Evolutionary conservation across 805 yeast genomes (phyloP).

Genomic region (Blastobotrys terrestris): DNA sequence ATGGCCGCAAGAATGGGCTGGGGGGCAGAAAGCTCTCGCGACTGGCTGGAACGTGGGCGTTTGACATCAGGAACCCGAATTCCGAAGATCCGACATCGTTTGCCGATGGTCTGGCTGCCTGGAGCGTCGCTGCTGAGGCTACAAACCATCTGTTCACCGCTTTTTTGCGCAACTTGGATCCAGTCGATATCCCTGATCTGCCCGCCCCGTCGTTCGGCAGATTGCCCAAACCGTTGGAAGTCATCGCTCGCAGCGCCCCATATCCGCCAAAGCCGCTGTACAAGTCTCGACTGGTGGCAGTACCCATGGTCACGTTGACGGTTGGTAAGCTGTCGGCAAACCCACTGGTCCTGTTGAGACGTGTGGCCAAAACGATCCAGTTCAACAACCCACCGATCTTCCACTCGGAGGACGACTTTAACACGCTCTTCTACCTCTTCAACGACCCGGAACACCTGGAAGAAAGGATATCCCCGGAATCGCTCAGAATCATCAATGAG

Average conservation of each 20-base stretch:
- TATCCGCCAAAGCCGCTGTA: conserved; percentile 62
- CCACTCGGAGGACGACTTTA: conserved; percentile 70
- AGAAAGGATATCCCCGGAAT: conserved; percentile 61
- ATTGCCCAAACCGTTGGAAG: conserved; percentile 60
- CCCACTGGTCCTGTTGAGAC: conserved; percentile 54
- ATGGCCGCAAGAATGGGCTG: conserved; percentile 70
- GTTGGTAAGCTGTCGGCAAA: conserved; percentile 40
- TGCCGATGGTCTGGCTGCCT: conserved; percentile 63
- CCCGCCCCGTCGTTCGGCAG: conserved; percentile 21
- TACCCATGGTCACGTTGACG: conserved; percentile 57
- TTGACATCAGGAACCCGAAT: conserved; percentile 35
- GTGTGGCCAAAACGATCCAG: conserved; percentile 51
- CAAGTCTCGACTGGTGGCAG: conserved; percentile 41
- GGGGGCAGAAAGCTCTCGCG: conserved; percentile 75
- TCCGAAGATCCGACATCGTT: conserved; percentile 39
- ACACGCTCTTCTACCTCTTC: conserved; percentile 66
- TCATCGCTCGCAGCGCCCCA: conserved; percentile 36
- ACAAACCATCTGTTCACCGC: conserved; percentile 73
- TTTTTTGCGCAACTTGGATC: conserved; percentile 71
- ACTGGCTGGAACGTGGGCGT: conserved; percentile 88
- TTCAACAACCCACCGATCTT: conserved; percentile 67
- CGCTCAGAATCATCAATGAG: conserved; percentile 47
- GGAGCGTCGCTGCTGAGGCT: conserved; percentile 82
- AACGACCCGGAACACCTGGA: conserved; percentile 47
- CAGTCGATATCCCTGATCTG: conserved; percentile 26